Evolutionary conservation across 805 yeast species (phyloP).

Genomic region (Spathaspora sp.): DNA sequence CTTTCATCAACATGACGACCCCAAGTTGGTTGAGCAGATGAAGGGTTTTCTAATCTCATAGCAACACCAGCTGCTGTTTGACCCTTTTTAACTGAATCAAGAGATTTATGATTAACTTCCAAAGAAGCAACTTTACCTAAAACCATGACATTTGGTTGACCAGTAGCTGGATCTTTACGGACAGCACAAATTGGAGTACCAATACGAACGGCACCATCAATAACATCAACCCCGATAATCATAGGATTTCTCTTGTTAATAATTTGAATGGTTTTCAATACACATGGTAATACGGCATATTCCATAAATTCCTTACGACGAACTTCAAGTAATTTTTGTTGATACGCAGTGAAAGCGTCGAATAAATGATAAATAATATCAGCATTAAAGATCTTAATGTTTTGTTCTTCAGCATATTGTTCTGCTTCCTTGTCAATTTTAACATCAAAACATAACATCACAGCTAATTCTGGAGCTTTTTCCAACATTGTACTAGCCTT

Average conservation of each 20-base stretch:
- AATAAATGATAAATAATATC: conserved; percentile 95
- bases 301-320: conserved; percentile 86
- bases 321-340: conserved; percentile 78
- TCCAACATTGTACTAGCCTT: conserved; percentile 96
- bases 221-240: conserved; percentile 98
- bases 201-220: conserved; percentile 81
- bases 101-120: conserved; percentile 92
- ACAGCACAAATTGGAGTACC: conserved; percentile 98
- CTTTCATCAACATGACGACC: conserved; percentile 98
- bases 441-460: conserved; percentile 99
- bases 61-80: conserved; percentile 98
- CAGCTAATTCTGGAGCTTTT: conserved; percentile 90
- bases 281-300: conserved; percentile 93
- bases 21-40: conserved; percentile 94
- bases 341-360: conserved; percentile 92
- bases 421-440: conserved; percentile 97
- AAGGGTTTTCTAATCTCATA: conserved; percentile 91
- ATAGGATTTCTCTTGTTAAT: conserved; percentile 98
- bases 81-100: conserved; percentile 80
- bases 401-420: conserved; percentile 93
- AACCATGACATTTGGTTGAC: conserved; percentile 63
- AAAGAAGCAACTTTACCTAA: conserved; percentile 89
- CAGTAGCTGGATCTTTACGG: conserved; percentile 81
- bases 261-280: conserved; percentile 88
- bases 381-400: conserved; percentile 89